Evolutionary conservation across 768 basidiomycete genomes (phyloP), one percentile per base, ranked within the genome.

Genomic region (Amanita fuliginea): DNA sequence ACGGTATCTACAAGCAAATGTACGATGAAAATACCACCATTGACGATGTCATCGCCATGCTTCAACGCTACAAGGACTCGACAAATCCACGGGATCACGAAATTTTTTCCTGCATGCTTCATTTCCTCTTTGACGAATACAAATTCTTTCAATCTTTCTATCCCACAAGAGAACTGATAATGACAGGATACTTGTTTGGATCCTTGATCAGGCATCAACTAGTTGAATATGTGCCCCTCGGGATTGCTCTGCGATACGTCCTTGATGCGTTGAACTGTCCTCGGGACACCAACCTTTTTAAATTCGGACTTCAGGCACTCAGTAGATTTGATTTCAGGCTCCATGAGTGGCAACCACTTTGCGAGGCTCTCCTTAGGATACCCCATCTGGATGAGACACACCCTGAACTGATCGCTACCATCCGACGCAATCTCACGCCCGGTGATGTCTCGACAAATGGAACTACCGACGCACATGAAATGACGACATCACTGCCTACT

Each of bases 71-170:
- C 70, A 92, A 94, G 61, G 78, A 76, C 44, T 94, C 93, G 26
- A 74, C 78, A 28, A 88, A 85, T 56, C 67, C 83, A 40, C 81
- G 83, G 49, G 93, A 97, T 57, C 91, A 95, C 62, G 92, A 98
- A 67, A 80, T 96, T 54, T 97, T 97, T 62, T 96, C 93, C n/a
- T 97, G 93, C 78, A 96, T 96, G 83, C 83, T 99, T 45, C 94
- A 97, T 70, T 95, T 96, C 74, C 79, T 99, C 39, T 97, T 99
- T 67, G 96, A 98, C 78, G 96, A 99, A 69, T 96, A 96, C 80
- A 94, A 93, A 60, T 99, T 97, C 74, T 96, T 98, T 80, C 91
- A 95, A 62, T 86, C 87, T 35, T 96, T 86, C 67, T 92, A 92
- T 59, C 96, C 96, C 21, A 75, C 87, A 34, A 86, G 93, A 55